Evolutionary conservation across 768 basidiomycete genomes (phyloP), one percentile per base, ranked within the genome.

Genomic region (Amanita pseudoporphyria): DNA sequence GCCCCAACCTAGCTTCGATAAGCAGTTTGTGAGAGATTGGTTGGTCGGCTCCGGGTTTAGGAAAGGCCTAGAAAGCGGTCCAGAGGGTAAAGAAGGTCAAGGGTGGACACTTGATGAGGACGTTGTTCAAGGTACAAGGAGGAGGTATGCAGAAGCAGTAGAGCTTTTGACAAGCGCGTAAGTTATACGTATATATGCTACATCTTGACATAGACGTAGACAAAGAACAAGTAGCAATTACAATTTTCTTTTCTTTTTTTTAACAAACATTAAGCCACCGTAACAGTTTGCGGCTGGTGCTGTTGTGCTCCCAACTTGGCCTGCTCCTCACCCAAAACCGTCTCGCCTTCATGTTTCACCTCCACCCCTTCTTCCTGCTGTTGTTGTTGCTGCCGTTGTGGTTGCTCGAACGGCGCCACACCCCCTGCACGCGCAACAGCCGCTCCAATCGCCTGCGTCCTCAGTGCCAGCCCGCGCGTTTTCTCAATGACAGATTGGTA

Each of bases 401-500:
- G 44, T 9, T 50, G 28, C 9, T 50, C 40, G 21, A 42, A 14
- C 22, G 39, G 14, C 13, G 24, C 5, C 12, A 22, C 32, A 32
- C 59, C 60, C n/a, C 60, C 65, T 22, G 70, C 58, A 9, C 74
- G 64, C 14, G 69, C 57, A 22, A 75, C 67, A 18, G 92, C 89
- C 13, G 86, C 84, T 1, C 90, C 87, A 45, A 96, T 66, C 1
- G 88, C 92, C 61, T 93, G 91, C 0, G 92, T 92, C 49, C 94
- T 82, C 66, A 96, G 80, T 0, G 91, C 82, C 51, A 97, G 72
- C 37, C 93, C 92, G 39, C 91, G 82, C 1, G 93, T 96, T 64
- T 93, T 95, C 65, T 97, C 94, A 57, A 96, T 96, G 57, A 97
- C 84, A 4, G 86, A 78, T 61, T 95, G 94, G 67, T 95, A 95